Base-by-base conservation (phyloP, 202 grass and related monocot genomes). In the Schoenoplectus triqueter region DNA sequence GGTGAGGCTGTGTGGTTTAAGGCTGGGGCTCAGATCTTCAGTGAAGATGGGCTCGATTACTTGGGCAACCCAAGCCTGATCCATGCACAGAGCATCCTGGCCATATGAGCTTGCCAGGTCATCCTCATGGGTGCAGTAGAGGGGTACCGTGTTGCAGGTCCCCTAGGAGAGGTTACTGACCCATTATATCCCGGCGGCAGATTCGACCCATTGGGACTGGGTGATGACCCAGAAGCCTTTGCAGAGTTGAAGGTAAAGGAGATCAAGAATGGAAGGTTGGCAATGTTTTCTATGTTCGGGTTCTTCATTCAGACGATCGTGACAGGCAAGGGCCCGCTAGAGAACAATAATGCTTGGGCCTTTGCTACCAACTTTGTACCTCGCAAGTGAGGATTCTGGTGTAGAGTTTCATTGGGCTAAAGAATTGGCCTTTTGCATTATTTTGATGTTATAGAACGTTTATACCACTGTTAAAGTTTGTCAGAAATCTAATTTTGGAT, bases 251-350 rank as follows among this genome's bases (percentile, higher is more conserved):
- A 90, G 77, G 91, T 93, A 79, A 89, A 93, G 77, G 91, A 93
- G 76, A 73, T 93, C 55, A 90, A 93, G 86, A 90, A 93, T 8
- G 86, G 91, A 0, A 46, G 91, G 31, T 73, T 92, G 59, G 88
- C 91, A 11, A 90, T 90, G 91, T 93, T 90, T 83, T 88, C 91
- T 68, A 88, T 93, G 88, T 88, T 93, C 50, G 86, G 86, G 1
- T 93, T 93, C 88, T 92, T 92, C 13, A 84, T 92, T 19, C 91
- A 90, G 84, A 88, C 88, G n/a, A 90, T 92, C 5, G 91, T 92
- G 19, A 92, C 88, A 7, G 88, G 88, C 39, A 92, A 92, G 69
- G 88, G 91, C 0, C 86, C 91, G 0, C 39, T 88, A 8, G 91
- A 92, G 81, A 90, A 90, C 88, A 88, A 86, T 62, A 92, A 92